Evolutionary conservation across 2,329 filamentous ascomycete species (phyloP), one percentile per base, ranked within the genome.

Genomic region (Phaeosphaeria sp.): DNA sequence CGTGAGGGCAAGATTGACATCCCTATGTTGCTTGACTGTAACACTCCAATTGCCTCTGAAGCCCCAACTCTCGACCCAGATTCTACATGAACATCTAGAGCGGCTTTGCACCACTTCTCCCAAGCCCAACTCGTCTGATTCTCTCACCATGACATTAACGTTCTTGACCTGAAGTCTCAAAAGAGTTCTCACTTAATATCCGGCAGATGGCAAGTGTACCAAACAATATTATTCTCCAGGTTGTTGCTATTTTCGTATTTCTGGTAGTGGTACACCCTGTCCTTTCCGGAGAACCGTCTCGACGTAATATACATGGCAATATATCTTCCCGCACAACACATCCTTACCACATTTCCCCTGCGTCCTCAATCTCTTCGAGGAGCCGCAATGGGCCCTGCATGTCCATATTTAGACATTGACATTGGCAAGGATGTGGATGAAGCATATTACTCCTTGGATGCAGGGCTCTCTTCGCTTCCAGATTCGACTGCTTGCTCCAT

Each of bases 171-270:
- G 49, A 51, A 21, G 49, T 44, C 49, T 44, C 49, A 44, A 44
- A 27, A 44, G 24, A 33, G 21, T 51, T 51, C 49, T 51, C 40
- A 51, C 49, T 20, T 36, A 45, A 44, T 51, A 2, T 51, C 27
- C 39, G 18, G 36, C 21, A 44, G 20, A 44, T 6, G 4, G 25
- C 43, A 51, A 30, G 39, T 7, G 17, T 30, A 27, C 49, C 49
- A 43, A 30, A 44, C 22, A 39, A 39, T 4, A 6, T n/a, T n/a
- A n/a, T n/a, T n/a, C n/a, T n/a, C n/a, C n/a, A n/a, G 17, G 3
- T 13, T 30, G 24, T 33, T 15, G 33, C 49, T 51, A 44, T 51
- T 51, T 33, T 33, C 36, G 47, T 49, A 39, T 4, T 15, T 39
- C 17, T 39, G 36, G 36, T 39, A 36, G 3, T n/a, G 3, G 36